phyloP scores from a whole-genome alignment of 2,329 filamentous ascomycete species.

The Pestalotiopsis sp. region DNA sequence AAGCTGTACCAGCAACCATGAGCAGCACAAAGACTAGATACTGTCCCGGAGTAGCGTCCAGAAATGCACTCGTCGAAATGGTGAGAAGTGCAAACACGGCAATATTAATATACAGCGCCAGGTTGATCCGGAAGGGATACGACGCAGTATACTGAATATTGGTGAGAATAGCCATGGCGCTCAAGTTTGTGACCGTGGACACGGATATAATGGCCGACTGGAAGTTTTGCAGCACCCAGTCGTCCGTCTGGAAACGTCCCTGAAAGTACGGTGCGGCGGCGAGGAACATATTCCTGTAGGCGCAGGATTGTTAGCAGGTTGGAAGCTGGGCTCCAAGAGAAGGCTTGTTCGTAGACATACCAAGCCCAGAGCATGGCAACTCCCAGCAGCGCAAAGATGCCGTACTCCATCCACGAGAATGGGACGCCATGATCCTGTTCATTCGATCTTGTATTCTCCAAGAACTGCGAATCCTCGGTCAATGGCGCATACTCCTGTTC shows the following conservation, averaged over 20 bases:
- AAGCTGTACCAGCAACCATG: constrained; percentile 79
- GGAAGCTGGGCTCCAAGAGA: background rate
- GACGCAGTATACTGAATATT: constrained; percentile 81
- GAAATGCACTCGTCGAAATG: constrained; percentile 73
- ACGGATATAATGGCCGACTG: constrained; percentile 88
- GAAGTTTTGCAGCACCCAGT: constrained; percentile 78
- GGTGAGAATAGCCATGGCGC: constrained; percentile 74
- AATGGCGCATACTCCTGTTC: constrained; percentile 38
- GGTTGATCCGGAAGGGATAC: constrained; percentile 84
- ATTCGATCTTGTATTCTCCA: constrained; percentile 23
- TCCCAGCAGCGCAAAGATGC: constrained; percentile 81
- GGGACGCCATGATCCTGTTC: constrained; percentile 44
- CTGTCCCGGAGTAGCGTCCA: constrained; percentile 58
- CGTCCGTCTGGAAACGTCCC: constrained; percentile 71
- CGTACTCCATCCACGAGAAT: constrained; percentile 88
- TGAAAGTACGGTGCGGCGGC: constrained; percentile 94
- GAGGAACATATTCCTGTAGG: constrained; percentile 91
- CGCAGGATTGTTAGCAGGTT: constrained; percentile 18
- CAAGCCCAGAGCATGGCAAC: constrained; percentile 98
- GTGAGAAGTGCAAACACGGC: constrained; percentile 77
- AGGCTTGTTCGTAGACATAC: constrained; percentile 50
- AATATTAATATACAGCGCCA: constrained; percentile 78
- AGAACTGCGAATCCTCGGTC: constrained; percentile 26
- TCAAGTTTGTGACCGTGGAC: constrained; percentile 81
- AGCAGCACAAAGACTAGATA: constrained; percentile 84